Evolutionary conservation across 306 rosid species (phyloP).

Genomic region (Begonia loranthoides): DNA sequence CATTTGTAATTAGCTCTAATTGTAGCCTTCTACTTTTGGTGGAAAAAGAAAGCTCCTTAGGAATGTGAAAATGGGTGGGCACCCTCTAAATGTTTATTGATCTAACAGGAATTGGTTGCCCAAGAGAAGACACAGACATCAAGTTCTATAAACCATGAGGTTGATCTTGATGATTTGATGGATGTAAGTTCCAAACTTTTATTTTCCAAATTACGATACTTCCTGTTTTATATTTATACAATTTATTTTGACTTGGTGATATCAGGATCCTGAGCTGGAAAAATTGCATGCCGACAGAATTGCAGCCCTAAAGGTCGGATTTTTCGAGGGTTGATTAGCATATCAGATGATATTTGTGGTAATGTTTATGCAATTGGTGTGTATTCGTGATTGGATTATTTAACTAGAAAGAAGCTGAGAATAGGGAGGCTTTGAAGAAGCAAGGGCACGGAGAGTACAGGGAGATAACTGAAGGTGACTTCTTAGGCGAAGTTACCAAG

Average conservation of each 20-base stretch:
- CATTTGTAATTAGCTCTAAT: too few species aligned
- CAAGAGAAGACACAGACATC: conserved; percentile 46
- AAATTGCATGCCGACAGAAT: conserved; percentile 89
- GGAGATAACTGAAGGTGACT: conserved; percentile 88
- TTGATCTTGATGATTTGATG: conserved; percentile 91
- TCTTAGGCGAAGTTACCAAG: conserved; percentile 84
- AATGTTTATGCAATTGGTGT: conserved; percentile 3
- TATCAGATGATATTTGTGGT: conserved; percentile 5
- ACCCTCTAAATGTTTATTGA: too few species aligned
- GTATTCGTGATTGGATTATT: conserved; percentile 11
- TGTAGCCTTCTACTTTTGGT: too few species aligned
- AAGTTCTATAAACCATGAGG: conserved; percentile 55
- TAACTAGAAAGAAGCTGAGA: conserved; percentile 80
- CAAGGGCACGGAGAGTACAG: conserved; percentile 88
- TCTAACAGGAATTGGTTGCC: conserved; percentile 46
- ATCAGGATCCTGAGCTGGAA: conserved; percentile 93
- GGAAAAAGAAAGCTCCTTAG: too few species aligned
- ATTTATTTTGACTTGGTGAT: conserved; percentile 20
- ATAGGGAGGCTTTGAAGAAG: conserved; percentile 68
- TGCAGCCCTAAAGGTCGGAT: conserved; percentile 73
- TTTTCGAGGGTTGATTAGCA: background rate
- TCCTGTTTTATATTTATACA: conserved; percentile 5
- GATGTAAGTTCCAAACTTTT: conserved; percentile 40
- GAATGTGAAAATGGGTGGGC: too few species aligned
- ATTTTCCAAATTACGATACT: conserved; percentile 5